Evolutionary conservation across 2,329 filamentous ascomycete species (phyloP).

Genomic region (Sporothrix pseudoabietina): DNA sequence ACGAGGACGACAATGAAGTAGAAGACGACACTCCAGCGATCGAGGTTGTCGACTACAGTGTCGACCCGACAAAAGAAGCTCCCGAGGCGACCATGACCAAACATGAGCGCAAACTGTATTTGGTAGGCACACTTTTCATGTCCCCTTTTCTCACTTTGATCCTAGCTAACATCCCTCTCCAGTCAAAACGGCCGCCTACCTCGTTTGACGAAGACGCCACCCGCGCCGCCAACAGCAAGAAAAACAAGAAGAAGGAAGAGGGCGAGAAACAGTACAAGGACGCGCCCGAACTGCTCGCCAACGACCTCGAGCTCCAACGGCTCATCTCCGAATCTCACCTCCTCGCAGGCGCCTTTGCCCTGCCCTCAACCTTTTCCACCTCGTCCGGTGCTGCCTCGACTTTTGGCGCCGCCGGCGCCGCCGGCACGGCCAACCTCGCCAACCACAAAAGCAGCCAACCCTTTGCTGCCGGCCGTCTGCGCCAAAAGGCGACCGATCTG

Average conservation of each 20-base stretch:
- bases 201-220: conserved; percentile 28
- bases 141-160: not conserved
- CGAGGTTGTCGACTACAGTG: conserved; percentile 65
- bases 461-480: conserved; percentile 66
- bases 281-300: conserved; percentile 72
- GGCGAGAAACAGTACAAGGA: conserved; percentile 64
- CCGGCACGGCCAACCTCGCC: conserved; percentile 28
- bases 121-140: conserved; percentile 51
- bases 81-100: conserved; percentile 56
- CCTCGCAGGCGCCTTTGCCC: conserved; percentile 58
- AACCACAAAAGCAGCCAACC: conserved; percentile 39
- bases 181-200: conserved; percentile 55
- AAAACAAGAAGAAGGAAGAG: conserved; percentile 33
- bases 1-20: conserved; percentile 36
- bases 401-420: conserved; percentile 41
- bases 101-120: conserved; percentile 75
- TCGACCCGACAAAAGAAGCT: conserved; percentile 39
- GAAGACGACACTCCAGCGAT: conserved; percentile 44
- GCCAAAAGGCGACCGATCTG: conserved; percentile 80
- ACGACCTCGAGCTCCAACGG: conserved; percentile 89
- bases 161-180: conserved; percentile 32
- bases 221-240: conserved; percentile 34
- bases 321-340: conserved; percentile 91
- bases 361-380: conserved; percentile 44
- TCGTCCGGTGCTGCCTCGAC: conserved; percentile 44